These are phyloP conservation scores for Kodamaea arcana DNA, from an alignment of 1,139 yeast genomes.

Conservation along the genomic window DNA sequence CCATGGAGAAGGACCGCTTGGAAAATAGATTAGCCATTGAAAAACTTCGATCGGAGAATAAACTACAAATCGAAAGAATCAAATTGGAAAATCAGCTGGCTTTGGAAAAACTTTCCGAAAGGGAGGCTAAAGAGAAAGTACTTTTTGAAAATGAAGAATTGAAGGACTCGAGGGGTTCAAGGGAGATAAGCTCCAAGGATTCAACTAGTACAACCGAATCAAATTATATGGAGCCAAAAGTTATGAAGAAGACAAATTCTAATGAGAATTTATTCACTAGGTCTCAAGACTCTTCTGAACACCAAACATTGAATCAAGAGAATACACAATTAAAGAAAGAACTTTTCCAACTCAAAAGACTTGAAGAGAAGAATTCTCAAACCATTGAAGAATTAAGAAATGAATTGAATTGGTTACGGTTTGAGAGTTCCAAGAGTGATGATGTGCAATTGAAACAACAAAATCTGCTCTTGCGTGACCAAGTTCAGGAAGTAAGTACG, in stretches of 20 bases:
- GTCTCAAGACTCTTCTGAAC: not conserved
- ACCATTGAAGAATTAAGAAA: constrained; percentile 15
- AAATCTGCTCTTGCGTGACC: constrained; percentile 9
- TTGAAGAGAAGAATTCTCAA: constrained; percentile 3
- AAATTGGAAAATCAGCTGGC: not conserved
- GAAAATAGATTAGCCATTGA: not conserved
- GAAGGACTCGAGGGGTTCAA: too few relatives aligned
- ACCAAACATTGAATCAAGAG: constrained; percentile 3
- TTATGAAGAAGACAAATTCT: too few relatives aligned
- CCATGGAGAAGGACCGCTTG: not conserved
- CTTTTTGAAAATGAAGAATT: not conserved
- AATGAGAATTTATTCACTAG: too few relatives aligned
- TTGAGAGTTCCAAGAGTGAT: constrained; percentile 5
- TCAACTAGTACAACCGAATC: too few relatives aligned
- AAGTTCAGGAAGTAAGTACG: constrained; percentile 9
- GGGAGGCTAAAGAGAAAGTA: not conserved
- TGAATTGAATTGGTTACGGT: constrained; percentile 14
- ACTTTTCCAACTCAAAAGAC: constrained; percentile 2
- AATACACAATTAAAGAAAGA: constrained; percentile 3
- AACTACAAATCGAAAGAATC: not conserved
- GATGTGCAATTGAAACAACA: constrained; percentile 6
- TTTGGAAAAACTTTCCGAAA: not conserved
- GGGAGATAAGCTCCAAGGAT: too few relatives aligned
- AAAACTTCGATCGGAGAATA: not conserved
- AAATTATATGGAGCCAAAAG: too few relatives aligned